Base-by-base conservation (phyloP, 2,329 filamentous ascomycete genomes). In the Madurella fahalii region DNA sequence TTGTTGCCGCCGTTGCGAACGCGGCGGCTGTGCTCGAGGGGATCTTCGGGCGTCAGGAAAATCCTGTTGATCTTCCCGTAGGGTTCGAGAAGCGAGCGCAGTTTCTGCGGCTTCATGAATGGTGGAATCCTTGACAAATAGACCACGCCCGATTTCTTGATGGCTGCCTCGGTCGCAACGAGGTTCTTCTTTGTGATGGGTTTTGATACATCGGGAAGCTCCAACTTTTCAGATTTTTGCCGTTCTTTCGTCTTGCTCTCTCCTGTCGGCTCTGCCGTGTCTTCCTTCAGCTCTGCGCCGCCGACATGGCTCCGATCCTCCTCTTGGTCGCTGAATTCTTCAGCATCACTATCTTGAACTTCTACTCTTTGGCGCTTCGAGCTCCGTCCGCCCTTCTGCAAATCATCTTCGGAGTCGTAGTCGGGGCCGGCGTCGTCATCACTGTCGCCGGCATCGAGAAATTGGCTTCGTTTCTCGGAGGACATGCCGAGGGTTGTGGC, bases 121-220 rank as follows among this genome's bases (percentile, higher is more conserved):
- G 90, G 90, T 4, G 90, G 90, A 59, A 94, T 83, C 56, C 90
- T 84, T 4, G 89, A 93, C 58, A 95, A 78, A 72, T 94, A 95
- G 57, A 94, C 77, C 12, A 95, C 87, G 59, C 90, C 90, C 0
- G 88, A 90, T 67, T 85, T 87, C 63, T 82, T 83, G 56, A 87
- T 78, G 18, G 84, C 83, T 37, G 80, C 79, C 58, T 84, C 81
- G 11, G 83, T 81, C 5, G 78, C 77, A 40, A 86, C 80, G 47
- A 89, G 80, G 66, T 89, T 87, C 72, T 87, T 85, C 67, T 86
- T 83, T 41, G 80, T 76, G 56, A 87, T 71, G 40, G 79, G 74
- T 61, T 77, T 80, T 50, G 79, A 75, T 52, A 80, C 67, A 58
- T 76, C 76, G 13, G 78, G 75, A 2, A 82, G 67, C 15, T 74